Conservation (phyloP, 108 stramenopile genomes). For the Poteriospumella lacustris region DNA sequence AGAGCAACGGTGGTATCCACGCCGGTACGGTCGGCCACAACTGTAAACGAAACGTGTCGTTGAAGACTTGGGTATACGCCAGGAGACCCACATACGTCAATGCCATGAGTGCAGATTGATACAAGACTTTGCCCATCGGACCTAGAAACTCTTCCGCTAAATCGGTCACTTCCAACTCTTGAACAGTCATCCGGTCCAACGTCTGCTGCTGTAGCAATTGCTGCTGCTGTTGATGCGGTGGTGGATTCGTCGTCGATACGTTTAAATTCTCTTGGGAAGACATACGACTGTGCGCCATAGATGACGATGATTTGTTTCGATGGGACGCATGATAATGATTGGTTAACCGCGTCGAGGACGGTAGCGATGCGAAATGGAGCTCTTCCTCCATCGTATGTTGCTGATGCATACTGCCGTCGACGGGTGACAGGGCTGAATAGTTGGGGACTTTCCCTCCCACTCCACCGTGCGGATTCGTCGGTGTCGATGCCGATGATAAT, state of each 20-base stretch:
- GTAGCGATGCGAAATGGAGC: too few relatives aligned
- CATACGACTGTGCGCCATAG: too few relatives aligned
- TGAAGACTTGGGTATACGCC: slow-evolving; percentile 57
- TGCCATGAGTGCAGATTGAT: slow-evolving; percentile 46
- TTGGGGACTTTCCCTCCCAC: too few relatives aligned
- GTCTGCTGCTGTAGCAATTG: too few relatives aligned
- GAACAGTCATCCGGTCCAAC: not conserved
- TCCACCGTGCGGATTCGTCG: not conserved
- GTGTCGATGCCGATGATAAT: not conserved
- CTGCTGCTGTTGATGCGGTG: too few relatives aligned
- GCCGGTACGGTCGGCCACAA: not conserved
- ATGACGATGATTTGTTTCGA: not conserved
- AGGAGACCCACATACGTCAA: slow-evolving; percentile 54
- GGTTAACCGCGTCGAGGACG: not conserved
- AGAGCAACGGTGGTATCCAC: slow-evolving; percentile 36
- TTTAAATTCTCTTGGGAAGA: not conserved
- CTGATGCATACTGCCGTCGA: too few relatives aligned
- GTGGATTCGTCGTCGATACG: not conserved
- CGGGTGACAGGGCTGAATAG: too few relatives aligned
- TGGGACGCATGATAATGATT: not conserved
- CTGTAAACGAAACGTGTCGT: slow-evolving; percentile 36
- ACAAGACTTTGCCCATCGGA: slow-evolving; percentile 31
- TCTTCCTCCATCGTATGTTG: too few relatives aligned
- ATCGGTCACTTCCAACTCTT: slow-evolving; percentile 44
- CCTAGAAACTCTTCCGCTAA: slow-evolving; percentile 44